Percentiles rank a stretch among this genome's conserved stretches.
These are phyloP conservation scores for Colletotrichum truncatum DNA, from an alignment of 2,329 filamentous ascomycete genomes.

Conservation along the genomic window DNA sequence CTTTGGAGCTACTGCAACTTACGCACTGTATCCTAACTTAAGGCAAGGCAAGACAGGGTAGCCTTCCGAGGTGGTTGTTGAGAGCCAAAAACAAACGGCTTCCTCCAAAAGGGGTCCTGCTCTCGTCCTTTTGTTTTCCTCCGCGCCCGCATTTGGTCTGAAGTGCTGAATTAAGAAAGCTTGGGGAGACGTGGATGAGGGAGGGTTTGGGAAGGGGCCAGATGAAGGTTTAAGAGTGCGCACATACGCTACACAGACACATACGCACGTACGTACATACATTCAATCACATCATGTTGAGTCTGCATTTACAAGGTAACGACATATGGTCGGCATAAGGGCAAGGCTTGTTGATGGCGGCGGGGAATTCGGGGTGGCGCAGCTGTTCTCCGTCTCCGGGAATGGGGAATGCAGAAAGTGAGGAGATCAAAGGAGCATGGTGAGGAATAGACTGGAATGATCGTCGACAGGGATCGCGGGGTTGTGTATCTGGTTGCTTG, in stretches of 20 bases:
- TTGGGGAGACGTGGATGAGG: neutral
- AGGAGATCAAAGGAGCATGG: neutral
- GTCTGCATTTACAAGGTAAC: no score
- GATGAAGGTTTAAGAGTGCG: neutral
- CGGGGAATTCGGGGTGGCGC: no score
- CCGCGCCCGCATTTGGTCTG: constrained; percentile 6
- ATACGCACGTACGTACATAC: no score
- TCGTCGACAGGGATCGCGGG: neutral
- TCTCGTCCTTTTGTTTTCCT: neutral
- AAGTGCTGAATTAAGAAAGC: neutral
- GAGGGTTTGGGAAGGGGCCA: neutral
- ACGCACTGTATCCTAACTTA: neutral
- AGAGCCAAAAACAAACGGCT: no score
- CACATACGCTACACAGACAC: no score
- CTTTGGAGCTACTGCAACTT: neutral
- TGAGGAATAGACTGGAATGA: neutral
- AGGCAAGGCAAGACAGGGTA: neutral
- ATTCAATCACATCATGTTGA: no score
- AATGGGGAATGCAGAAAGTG: no score
- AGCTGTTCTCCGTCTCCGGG: no score
- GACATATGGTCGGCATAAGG: no score
- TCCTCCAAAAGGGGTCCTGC: neutral
- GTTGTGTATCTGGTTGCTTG: neutral
- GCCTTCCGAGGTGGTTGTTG: neutral
- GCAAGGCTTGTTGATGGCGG: no score